Percentiles rank a stretch among this genome's conserved stretches.
phyloP scores from a whole-genome alignment of 768 basidiomycete genomes.

The Hortiboletus campestris region DNA sequence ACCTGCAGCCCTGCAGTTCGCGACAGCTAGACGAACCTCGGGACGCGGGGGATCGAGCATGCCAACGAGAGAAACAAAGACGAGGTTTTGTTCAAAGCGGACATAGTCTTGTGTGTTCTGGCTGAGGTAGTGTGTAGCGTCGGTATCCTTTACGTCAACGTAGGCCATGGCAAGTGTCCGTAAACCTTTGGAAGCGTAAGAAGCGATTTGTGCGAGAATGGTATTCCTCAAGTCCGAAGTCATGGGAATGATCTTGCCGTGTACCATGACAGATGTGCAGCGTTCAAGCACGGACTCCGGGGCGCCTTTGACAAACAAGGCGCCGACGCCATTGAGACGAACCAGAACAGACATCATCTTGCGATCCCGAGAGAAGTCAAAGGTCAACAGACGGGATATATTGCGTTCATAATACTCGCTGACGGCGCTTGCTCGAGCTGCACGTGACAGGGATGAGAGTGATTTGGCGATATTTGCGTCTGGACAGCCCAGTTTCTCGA shows the following conservation, averaged over 20 bases:
- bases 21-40: slow-evolving; percentile 83
- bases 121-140: slow-evolving; percentile 78
- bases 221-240: slow-evolving; percentile 55
- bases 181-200: slow-evolving; percentile 80
- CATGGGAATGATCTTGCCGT: slow-evolving; percentile 64
- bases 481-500: slow-evolving; percentile 86
- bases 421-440: slow-evolving; percentile 74
- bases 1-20: slow-evolving; percentile 88
- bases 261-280: slow-evolving; percentile 70
- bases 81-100: slow-evolving; percentile 87
- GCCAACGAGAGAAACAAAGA: slow-evolving; percentile 93
- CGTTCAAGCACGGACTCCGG: slow-evolving; percentile 93
- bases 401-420: slow-evolving; percentile 77
- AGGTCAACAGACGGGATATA: slow-evolving; percentile 83
- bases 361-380: slow-evolving; percentile 97
- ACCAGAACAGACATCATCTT: slow-evolving; percentile 99
- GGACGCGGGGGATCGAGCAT: slow-evolving; percentile 99
- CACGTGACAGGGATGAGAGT: slow-evolving; percentile 53
- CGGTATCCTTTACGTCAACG: slow-evolving; percentile 70
- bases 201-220: slow-evolving; percentile 62
- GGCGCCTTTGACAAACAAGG: slow-evolving; percentile 92
- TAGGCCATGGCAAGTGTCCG: slow-evolving; percentile 92
- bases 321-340: slow-evolving; percentile 60
- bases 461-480: slow-evolving; percentile 57
- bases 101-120: slow-evolving; percentile 79